These are phyloP conservation scores for Debaryomyces singareniensis DNA, from an alignment of 1,139 yeast genomes.

Conservation along the genomic window DNA sequence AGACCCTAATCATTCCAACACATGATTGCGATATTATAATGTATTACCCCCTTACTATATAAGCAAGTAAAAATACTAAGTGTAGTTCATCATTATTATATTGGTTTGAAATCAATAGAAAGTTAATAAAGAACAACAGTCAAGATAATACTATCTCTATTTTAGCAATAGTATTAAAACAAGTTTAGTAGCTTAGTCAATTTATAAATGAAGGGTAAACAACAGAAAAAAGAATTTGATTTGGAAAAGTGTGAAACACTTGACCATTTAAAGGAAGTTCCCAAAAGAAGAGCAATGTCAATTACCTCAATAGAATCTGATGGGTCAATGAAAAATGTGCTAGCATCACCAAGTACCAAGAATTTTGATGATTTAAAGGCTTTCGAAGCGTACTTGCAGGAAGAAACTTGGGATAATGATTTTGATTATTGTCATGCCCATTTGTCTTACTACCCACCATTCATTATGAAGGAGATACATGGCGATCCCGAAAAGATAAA, in stretches of 20 bases:
- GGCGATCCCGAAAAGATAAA: slow-evolving; percentile 68
- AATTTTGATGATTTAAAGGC: slow-evolving; percentile 59
- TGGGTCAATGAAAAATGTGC: slow-evolving; percentile 23
- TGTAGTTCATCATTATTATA: no score
- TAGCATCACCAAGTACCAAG: slow-evolving; percentile 36
- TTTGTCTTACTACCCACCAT: slow-evolving; percentile 65
- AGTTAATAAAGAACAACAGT: no score
- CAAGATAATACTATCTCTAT: no score
- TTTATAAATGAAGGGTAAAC: slow-evolving; percentile 19
- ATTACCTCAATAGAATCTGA: slow-evolving; percentile 32
- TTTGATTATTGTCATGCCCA: slow-evolving; percentile 65
- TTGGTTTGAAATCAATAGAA: no score
- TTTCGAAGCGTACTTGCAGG: slow-evolving; percentile 60
- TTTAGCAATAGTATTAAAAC: no score
- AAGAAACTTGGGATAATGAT: slow-evolving; percentile 73
- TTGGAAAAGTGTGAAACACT: slow-evolving; percentile 35
- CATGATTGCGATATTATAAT: no score
- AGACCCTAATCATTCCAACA: no score
- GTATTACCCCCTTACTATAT: no score
- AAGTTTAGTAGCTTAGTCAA: no score
- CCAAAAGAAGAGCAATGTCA: slow-evolving; percentile 27
- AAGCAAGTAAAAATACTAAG: no score
- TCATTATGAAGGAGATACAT: slow-evolving; percentile 59
- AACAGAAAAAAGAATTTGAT: slow-evolving; percentile 23
- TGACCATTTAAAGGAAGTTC: slow-evolving; percentile 34